Base-by-base conservation (phyloP, 2,329 filamentous ascomycete species). In the Colletotrichum sp. region DNA sequence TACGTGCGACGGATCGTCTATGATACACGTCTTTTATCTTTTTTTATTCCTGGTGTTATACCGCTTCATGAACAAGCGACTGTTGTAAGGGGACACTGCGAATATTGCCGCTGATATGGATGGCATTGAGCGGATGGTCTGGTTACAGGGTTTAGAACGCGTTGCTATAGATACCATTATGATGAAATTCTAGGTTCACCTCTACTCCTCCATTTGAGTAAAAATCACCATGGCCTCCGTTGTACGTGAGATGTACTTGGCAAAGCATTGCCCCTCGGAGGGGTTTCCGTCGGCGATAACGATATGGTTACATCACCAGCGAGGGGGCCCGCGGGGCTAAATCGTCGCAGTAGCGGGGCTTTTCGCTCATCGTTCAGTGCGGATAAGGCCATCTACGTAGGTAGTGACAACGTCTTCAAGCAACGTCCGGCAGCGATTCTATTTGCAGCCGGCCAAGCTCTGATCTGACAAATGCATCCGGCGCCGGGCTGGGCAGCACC, bases 151-250 rank as follows among this genome's bases (percentile, higher is more conserved):
- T 60, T 74, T 76, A 76, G 73, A 76, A 76, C 64, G 70, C 64
- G 57, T 76, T 73, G 69, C 36, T 73, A 76, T 76, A 76, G 73
- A 76, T 76, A 76, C 73, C 73, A 76, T 73, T 72, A 76, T 73
- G 73, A 76, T 44, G 70, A 76, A 28, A 66, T 62, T 75, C 15
- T 30, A 55, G 24, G 28, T 73, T 52, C 44, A 16, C 30, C 36
- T 32, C 28, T 49, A 26, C 24, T 36, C 52, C 21, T 57, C 52
- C 15, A 6, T 6, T 16, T 12, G 18, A 44, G 39, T 44, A 44
- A 44, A 44, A 44, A 44, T 12, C 18, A n/a, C 18, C 18, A 44
- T 44, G 18, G 18, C 39, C 5, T 44, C 1, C 9, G 5, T 44
- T n/a, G 18, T n/a, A n/a, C 39, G 39, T 10, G 39, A 44, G 9